Conservation (phyloP, 176 grass and related monocot genomes). For the Paspalum notatum region DNA sequence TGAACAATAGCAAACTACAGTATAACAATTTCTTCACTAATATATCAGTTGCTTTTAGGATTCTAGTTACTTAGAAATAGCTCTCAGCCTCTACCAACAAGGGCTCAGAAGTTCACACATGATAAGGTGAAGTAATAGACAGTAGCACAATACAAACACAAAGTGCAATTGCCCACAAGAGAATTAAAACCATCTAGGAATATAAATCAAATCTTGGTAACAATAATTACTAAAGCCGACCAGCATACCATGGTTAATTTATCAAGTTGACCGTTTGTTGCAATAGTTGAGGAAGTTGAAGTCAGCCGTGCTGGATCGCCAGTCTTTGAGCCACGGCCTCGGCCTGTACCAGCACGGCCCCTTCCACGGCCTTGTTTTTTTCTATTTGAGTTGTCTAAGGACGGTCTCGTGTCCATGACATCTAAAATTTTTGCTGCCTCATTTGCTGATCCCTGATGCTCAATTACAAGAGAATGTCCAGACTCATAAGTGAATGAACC, state of each 20-base stretch:
- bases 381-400: conserved; percentile 65
- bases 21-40: conserved; percentile 1
- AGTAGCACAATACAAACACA: conserved; percentile 1
- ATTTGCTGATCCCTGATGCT: conserved; percentile 57
- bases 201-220: neutral
- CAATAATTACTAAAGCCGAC: neutral
- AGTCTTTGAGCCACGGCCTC: conserved; percentile 75
- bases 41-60: neutral
- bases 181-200: neutral
- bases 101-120: neutral
- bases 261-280: conserved; percentile 80
- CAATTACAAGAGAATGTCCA: conserved; percentile 39
- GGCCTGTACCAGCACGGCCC: conserved; percentile 70
- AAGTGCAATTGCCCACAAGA: neutral
- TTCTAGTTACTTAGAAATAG: neutral
- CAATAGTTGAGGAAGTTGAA: conserved; percentile 45
- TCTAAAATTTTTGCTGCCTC: conserved; percentile 63
- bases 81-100: conserved; percentile 19
- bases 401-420: conserved; percentile 47
- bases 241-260: conserved; percentile 35
- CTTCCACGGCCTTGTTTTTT: conserved; percentile 86
- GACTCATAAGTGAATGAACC: neutral
- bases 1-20: conserved; percentile 16
- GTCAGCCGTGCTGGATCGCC: conserved; percentile 58
- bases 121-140: conserved; percentile 17